phyloP scores from a whole-genome alignment of 306 rosid species.

The Medicago arabica region DNA sequence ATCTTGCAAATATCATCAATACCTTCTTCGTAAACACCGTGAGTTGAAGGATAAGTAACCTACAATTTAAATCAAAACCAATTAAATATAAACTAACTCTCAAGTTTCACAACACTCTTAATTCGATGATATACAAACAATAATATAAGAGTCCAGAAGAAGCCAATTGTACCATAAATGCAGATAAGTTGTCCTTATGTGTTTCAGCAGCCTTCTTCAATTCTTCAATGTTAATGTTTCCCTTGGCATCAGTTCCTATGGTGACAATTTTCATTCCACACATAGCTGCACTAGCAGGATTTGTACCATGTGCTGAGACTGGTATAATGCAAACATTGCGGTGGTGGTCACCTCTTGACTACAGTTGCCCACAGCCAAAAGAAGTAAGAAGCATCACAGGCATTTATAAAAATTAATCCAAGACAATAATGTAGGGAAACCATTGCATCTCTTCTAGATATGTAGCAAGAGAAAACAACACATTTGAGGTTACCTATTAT shows the following conservation, averaged over 20 bases:
- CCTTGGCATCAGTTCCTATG: slow-evolving; percentile 98
- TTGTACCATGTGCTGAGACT: slow-evolving; percentile 98
- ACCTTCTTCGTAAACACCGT: slow-evolving; percentile 98
- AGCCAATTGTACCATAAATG: slow-evolving; percentile 75
- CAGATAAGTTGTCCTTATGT: slow-evolving; percentile 81
- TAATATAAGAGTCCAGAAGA: slow-evolving; percentile 27
- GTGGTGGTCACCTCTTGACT: slow-evolving; percentile 97
- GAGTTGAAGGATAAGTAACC: slow-evolving; percentile 99
- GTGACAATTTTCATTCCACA: slow-evolving; percentile 97
- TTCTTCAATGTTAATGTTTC: slow-evolving; percentile 90
- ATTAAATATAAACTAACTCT: slow-evolving; percentile 11
- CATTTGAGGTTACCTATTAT: slow-evolving; percentile 1
- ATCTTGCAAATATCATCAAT: slow-evolving; percentile 97
- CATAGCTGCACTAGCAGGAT: slow-evolving; percentile 99
- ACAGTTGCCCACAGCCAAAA: slow-evolving; percentile 46
- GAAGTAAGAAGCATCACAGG: slow-evolving; percentile 29
- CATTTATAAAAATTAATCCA: slow-evolving; percentile 2
- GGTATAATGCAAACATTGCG: slow-evolving; percentile 98
- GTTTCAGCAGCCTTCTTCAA: slow-evolving; percentile 94
- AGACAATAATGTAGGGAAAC: slow-evolving; percentile 18
- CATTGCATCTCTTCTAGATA: slow-evolving; percentile 32
- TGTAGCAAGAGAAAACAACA: slow-evolving; percentile 34
- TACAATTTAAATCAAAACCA: slow-evolving; percentile 53
- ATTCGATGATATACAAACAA: neutral
- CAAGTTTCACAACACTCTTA: slow-evolving; percentile 19